A percentile compares a stretch with the other conserved stretches of the same genome.
Conservation (phyloP, 176 grass and related monocot species). For the Oryza brachyantha region DNA sequence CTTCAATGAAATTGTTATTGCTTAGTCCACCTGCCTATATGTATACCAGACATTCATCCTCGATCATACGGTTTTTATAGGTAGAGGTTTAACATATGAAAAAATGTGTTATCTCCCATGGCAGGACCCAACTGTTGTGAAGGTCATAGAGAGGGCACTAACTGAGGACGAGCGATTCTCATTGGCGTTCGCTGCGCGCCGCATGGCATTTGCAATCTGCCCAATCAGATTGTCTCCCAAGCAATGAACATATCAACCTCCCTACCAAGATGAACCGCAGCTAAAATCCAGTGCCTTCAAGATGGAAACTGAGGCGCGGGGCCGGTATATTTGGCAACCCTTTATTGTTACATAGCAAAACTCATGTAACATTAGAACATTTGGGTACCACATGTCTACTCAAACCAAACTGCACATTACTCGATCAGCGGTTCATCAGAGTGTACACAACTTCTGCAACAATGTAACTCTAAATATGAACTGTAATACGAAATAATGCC, state of each 20-base stretch:
- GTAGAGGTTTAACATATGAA: background rate
- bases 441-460: background rate
- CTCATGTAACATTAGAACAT: background rate
- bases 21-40: background rate
- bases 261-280: background rate
- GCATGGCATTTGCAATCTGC: slow-evolving; percentile 86
- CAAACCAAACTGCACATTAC: background rate
- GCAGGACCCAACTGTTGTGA: slow-evolving; percentile 75
- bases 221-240: slow-evolving; percentile 77
- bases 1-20: background rate
- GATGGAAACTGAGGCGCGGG: background rate
- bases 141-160: slow-evolving; percentile 82
- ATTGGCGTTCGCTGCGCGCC: slow-evolving; percentile 75
- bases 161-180: slow-evolving; percentile 84
- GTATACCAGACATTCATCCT: background rate
- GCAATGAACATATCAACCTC: background rate
- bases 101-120: background rate
- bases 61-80: background rate
- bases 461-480: slow-evolving; percentile 11
- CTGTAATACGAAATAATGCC: slow-evolving; percentile 15
- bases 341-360: slow-evolving; percentile 11
- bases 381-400: background rate
- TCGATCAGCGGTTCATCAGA: slow-evolving; percentile 20
- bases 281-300: background rate
- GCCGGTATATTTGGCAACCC: background rate